A percentile compares a stretch with the other conserved stretches of the same genome.
Evolutionary conservation across 495 filamentous ascomycete genomes (phyloP).

Genomic region (Penicillium angulare): DNA sequence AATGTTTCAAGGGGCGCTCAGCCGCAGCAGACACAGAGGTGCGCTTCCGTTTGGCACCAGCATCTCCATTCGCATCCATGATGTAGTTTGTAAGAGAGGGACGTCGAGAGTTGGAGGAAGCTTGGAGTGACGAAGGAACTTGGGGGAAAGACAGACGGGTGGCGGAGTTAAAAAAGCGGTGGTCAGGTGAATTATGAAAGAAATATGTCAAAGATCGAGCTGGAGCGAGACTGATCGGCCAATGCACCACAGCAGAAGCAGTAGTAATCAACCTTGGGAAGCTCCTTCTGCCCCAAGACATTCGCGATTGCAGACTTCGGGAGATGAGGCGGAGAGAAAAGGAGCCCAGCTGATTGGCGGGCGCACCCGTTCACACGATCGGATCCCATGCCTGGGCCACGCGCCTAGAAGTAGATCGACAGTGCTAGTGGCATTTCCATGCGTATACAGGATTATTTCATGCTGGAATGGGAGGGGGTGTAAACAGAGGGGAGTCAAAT

Average conservation of each 20-base stretch:
- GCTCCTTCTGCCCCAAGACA: conserved; percentile 17
- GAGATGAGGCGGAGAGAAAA: conserved; percentile 15
- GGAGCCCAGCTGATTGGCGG: conserved; percentile 16
- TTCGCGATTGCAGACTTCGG: conserved; percentile 14
- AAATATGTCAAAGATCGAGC: conserved; percentile 1
- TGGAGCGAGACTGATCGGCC: conserved; percentile 1
- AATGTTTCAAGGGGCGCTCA: conserved; percentile 58
- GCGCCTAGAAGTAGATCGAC: conserved; percentile 6
- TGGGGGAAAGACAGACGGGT: too few relatives aligned
- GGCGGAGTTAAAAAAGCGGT: neutral
- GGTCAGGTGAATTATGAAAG: neutral
- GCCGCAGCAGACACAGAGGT: conserved; percentile 45
- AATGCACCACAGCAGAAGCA: conserved; percentile 10
- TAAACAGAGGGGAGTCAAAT: too few relatives aligned
- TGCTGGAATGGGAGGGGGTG: neutral
- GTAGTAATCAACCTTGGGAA: conserved; percentile 3
- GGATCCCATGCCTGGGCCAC: conserved; percentile 19
- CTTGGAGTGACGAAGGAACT: conserved; percentile 3
- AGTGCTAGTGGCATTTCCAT: neutral
- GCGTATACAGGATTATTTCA: neutral
- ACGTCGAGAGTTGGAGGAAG: conserved; percentile 9
- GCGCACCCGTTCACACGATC: conserved; percentile 13
- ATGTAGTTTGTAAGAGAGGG: conserved; percentile 12
- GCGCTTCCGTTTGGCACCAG: conserved; percentile 60
- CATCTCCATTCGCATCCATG: conserved; percentile 55